Base-by-base conservation (phyloP, 352 stramenopile genomes). In the Phytophthora pini region DNA sequence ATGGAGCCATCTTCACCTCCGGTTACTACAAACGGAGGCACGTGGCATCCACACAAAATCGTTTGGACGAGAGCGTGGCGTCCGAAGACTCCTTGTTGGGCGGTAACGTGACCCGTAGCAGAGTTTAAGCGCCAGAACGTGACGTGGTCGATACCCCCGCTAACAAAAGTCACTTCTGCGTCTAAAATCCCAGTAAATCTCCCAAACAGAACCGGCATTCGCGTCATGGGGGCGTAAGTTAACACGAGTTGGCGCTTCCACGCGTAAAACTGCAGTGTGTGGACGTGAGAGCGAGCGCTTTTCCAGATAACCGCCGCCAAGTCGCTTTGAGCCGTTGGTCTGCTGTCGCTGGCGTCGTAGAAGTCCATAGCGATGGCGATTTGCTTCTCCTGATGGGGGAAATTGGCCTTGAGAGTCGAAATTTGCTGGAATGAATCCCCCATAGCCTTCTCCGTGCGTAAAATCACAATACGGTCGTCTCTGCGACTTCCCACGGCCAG, bases 61-160 rank as follows among this genome's bases (percentile, higher is more conserved):
- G 80, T 83, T 54, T 90, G 76, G 0, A 84, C 60, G 3, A 89
- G 53, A 8, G 84, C 82, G 45, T 89, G 80, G 9, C 81, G 78
- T 11, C 84, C 84, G 51, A 93, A 93, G 0, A 93, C 72, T 0
- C 84, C 82, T 51, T 79, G 74, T 27, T 91, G 80, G n/a, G 66
- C 73, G 22, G 57, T 62, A 0, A 90, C 45, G 27, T 88, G 78
- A 5, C 81, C 68, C 11, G 76, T 86, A 4, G 80, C 72, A 6
- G 70, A 59, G 17, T 84, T 76, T 2, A 91, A 61, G 13, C 54
- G 72, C 82, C 82, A 93, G 41, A 93, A 90, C 2, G 63, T 88
- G 8, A 89, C 60, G 44, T 93, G 84, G 38, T 90, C 71, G 15
- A 93, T 54, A n/a, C 84, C 82, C n/a, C 81, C 82, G 22, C 65